These are phyloP conservation scores for Yamadazyma insecticola DNA, from an alignment of 805 yeast species.

Conservation along the genomic window DNA sequence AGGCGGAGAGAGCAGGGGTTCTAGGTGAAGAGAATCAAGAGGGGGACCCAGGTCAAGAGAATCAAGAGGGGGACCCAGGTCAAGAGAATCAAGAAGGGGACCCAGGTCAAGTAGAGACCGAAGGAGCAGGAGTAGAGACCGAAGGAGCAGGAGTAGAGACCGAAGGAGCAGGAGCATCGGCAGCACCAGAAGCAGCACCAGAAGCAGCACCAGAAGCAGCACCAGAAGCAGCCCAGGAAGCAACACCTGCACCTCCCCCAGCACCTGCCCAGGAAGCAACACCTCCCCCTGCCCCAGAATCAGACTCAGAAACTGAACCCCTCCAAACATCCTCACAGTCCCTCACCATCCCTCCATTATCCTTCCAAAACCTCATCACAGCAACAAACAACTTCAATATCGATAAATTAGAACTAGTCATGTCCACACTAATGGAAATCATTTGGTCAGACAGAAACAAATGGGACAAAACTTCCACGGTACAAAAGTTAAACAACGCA, in stretches of 20 bases:
- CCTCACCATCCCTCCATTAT: no score
- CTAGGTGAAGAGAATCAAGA: neutral
- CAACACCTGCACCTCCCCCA: neutral
- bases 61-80: neutral
- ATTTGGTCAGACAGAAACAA: constrained; percentile 63
- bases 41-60: neutral
- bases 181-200: no score
- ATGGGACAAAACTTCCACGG: constrained; percentile 40
- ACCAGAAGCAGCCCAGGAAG: constrained; percentile 1
- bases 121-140: no score
- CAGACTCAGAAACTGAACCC: constrained; percentile 34
- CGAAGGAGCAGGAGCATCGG: no score
- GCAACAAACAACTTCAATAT: constrained; percentile 32
- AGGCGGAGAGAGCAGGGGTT: neutral
- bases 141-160: no score
- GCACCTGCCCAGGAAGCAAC: neutral
- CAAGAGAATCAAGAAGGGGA: neutral
- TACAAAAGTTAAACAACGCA: constrained; percentile 25
- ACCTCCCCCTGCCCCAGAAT: constrained; percentile 7
- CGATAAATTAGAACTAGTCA: constrained; percentile 37
- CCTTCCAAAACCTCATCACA: no score
- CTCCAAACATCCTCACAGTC: constrained; percentile 11
- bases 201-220: no score
- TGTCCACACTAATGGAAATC: constrained; percentile 65
- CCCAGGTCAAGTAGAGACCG: neutral